Evolutionary conservation across 441 rosid species (phyloP).

Genomic region (Pelargonium australe): DNA sequence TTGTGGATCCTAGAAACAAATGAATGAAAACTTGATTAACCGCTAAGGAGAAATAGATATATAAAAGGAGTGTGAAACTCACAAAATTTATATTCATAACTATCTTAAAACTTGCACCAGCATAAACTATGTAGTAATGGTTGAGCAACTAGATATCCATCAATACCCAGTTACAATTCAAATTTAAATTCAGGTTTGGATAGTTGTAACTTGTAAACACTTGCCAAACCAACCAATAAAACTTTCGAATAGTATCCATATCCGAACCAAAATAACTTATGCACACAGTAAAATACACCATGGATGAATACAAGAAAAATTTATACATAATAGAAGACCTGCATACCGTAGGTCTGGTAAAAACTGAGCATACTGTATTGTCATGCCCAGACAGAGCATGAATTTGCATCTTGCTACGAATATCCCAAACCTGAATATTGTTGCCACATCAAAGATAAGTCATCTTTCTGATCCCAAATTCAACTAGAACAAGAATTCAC

Average conservation of each 20-base stretch:
- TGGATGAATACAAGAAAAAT: neutral
- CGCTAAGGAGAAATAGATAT: neutral
- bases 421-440: conserved; percentile 80
- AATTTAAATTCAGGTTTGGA: too few relatives aligned
- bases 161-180: too few relatives aligned
- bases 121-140: too few relatives aligned
- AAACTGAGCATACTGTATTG: conserved; percentile 94
- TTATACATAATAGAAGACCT: neutral
- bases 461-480: conserved; percentile 15
- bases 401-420: conserved; percentile 92
- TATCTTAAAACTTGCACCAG: neutral
- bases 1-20: conserved; percentile 79
- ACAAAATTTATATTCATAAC: neutral
- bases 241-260: too few relatives aligned
- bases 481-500: conserved; percentile 6
- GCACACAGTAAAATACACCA: neutral
- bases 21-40: conserved; percentile 12
- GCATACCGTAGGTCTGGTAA: conserved; percentile 80
- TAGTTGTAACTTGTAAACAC: too few relatives aligned
- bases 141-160: too few relatives aligned
- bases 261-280: too few relatives aligned
- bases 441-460: conserved; percentile 12
- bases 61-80: neutral
- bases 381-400: conserved; percentile 94
- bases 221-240: too few relatives aligned